phyloP scores from a whole-genome alignment of 371 early-diverging fungal species.

The Circinella minor region DNA sequence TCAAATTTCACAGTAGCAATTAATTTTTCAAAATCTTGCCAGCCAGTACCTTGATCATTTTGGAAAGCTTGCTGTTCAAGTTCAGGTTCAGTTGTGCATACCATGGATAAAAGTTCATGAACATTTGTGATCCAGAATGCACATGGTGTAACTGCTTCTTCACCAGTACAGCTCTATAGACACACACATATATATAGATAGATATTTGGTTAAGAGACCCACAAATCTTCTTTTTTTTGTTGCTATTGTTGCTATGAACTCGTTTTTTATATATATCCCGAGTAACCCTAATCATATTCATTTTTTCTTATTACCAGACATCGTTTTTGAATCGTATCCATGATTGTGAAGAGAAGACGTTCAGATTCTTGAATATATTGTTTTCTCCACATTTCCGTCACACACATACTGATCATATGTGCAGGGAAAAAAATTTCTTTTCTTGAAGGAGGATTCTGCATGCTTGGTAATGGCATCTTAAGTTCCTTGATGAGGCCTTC shows the following conservation, averaged over 20 bases:
- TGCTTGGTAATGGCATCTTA: conserved; percentile 87
- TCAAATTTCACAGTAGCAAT: conserved; percentile 69
- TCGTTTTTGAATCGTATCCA: conserved; percentile 82
- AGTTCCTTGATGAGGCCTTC: conserved; percentile 87
- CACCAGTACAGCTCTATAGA: conserved; percentile 45
- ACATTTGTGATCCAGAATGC: conserved; percentile 95
- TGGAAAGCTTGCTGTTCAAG: conserved; percentile 38
- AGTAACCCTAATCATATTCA: too few relatives aligned
- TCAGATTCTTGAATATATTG: conserved; percentile 83
- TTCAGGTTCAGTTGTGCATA: conserved; percentile 42
- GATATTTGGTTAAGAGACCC: too few relatives aligned
- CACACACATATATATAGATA: too few relatives aligned
- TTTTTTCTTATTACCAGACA: conserved; percentile 53
- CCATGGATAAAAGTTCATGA: conserved; percentile 83
- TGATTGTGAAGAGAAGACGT: conserved; percentile 80
- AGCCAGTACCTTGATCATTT: conserved; percentile 18
- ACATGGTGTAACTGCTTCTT: conserved; percentile 67
- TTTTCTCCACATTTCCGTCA: conserved; percentile 85
- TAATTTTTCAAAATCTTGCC: conserved; percentile 57
- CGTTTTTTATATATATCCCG: too few relatives aligned
- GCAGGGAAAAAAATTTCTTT: conserved; percentile 94
- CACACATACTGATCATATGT: conserved; percentile 83
- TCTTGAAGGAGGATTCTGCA: conserved; percentile 77
- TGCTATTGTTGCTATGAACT: neutral
- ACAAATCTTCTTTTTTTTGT: too few relatives aligned